Conservation (phyloP, 208 protist genomes). For the Acanthamoeba lenticulata region DNA sequence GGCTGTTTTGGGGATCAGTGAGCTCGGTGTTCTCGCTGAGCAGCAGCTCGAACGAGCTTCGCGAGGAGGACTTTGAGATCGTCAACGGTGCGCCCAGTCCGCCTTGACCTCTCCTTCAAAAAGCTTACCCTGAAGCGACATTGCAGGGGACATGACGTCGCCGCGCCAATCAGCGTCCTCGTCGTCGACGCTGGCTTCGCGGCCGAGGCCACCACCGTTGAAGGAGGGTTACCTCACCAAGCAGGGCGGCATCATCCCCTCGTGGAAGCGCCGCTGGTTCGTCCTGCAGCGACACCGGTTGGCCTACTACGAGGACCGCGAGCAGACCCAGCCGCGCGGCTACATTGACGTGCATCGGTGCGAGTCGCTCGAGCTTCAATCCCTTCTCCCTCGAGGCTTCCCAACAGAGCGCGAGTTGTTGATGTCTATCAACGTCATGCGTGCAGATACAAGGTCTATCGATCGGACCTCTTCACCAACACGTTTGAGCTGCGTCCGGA, state of each 20-base stretch:
- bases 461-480: neutral
- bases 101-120: too few species aligned
- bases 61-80: conserved; percentile 7
- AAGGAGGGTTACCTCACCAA: conserved; percentile 11
- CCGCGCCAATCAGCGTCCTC: neutral
- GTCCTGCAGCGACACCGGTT: neutral
- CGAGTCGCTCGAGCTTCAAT: neutral
- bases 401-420: neutral
- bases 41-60: neutral
- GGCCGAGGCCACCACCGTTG: neutral
- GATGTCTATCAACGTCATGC: neutral
- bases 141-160: too few species aligned
- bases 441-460: neutral
- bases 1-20: too few species aligned
- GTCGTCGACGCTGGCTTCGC: neutral
- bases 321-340: neutral
- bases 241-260: neutral
- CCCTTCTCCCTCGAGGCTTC: too few species aligned
- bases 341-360: neutral
- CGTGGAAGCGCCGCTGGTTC: neutral
- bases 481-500: conserved; percentile 2
- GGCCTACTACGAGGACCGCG: neutral
- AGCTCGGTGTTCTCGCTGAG: neutral
- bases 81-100: neutral
- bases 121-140: too few species aligned